Base-by-base conservation (phyloP, 2,329 filamentous ascomycete species). In the Penicillium sp. region DNA sequence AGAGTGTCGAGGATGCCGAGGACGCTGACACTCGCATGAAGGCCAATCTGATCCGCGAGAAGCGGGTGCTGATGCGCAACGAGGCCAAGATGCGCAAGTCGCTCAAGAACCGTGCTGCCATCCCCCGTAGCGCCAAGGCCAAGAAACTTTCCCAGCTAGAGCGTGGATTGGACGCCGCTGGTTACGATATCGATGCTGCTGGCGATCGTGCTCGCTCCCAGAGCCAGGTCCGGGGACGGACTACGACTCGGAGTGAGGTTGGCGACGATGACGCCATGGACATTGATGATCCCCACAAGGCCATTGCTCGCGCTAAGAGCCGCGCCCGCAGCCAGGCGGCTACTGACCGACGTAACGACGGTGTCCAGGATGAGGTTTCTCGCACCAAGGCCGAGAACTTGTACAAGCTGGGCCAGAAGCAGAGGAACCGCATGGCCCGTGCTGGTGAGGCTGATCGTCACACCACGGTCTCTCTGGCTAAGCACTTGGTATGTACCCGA, bases 361-460 rank as follows among this genome's bases (percentile, higher is more conserved):
- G 76, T 67, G 87, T 97, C 34, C 82, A 80, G 52, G 84, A 89
- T 68, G 83, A 85, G 59, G 74, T 71, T 47, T 78, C 83, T 43
- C 84, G 89, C 61, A 82, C 80, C 54, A 95, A 93, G 83, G 91
- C 90, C 30, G 92, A 96, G 74, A 86, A 88, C 67, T 80, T 95
- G 71, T 83, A 86, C 70, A 97, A 96, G 83, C 78, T 99, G 70
- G 83, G 87, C 66, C 95, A 99, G 86, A 91, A 93, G 83, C 93
- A 91, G 84, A 97, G 95, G 91, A 99, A 99, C 80, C 85, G 93
- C 60, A 94, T 95, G 88, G 94, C 94, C 37, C 87, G 92, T 74
- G 90, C 95, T 81, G 94, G 94, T 81, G 94, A 99, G 80, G 92
- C 88, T 56, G 94, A 99, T 81, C 86, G 95, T 71, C 93, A 97